phyloP scores from a whole-genome alignment of 2,329 filamentous ascomycete species.

The Cryphonectria carpinicola region DNA sequence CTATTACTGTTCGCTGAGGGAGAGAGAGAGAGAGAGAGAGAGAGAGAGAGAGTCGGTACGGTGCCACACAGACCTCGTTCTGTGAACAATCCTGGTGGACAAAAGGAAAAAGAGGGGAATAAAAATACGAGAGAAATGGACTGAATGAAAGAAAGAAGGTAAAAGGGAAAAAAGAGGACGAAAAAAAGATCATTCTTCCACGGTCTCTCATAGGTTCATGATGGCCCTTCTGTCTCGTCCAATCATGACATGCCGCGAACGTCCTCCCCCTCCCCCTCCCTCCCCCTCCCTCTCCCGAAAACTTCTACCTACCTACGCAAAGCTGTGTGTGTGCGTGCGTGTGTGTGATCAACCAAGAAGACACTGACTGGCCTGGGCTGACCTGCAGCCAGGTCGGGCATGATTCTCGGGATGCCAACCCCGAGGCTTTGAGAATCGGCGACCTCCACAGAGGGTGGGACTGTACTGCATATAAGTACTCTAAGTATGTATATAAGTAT shows the following conservation, averaged over 20 bases:
- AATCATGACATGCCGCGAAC: constrained; percentile 15
- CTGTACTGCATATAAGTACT: not conserved
- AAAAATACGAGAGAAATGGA: not conserved
- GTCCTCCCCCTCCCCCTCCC: not conserved
- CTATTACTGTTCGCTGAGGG: constrained; percentile 4
- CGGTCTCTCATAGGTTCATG: constrained; percentile 17
- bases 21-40: not conserved
- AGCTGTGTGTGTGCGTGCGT: not conserved
- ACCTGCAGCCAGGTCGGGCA: not conserved
- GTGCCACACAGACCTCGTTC: constrained; percentile 12
- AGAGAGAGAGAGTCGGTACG: not conserved
- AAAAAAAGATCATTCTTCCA: not conserved
- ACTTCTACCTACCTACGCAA: not conserved
- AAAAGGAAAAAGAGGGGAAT: not conserved
- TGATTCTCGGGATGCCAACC: constrained; percentile 14
- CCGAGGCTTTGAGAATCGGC: not conserved
- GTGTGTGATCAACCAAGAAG: not conserved
- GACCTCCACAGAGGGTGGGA: not conserved
- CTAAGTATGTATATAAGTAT: not conserved
- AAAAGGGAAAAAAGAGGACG: not conserved
- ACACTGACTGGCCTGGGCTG: not conserved
- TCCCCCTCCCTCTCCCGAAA: not conserved
- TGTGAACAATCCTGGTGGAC: constrained; percentile 19
- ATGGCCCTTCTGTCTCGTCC: constrained; percentile 12
- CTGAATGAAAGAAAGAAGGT: not conserved